Conservation (phyloP, 495 filamentous ascomycete genomes). For the Letharia lupina region DNA sequence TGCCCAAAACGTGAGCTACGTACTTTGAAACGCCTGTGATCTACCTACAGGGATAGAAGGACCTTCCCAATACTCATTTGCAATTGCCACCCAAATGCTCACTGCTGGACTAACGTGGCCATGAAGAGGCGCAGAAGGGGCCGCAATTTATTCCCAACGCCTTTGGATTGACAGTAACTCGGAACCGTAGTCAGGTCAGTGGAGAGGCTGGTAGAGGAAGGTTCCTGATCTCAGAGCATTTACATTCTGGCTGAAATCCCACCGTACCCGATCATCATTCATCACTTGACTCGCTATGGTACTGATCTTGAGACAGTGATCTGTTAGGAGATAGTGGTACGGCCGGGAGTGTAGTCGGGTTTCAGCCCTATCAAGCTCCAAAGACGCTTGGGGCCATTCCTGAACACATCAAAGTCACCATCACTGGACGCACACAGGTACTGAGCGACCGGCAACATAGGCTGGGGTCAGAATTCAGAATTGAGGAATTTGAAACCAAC, state of each 20-base stretch:
- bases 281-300: too few relatives aligned
- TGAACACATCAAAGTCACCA: not conserved
- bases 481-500: not conserved
- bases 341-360: too few relatives aligned
- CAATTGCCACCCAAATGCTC: not conserved
- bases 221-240: not conserved
- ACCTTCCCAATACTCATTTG: not conserved
- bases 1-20: not conserved
- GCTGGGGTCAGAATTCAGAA: not conserved
- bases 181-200: not conserved
- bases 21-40: not conserved
- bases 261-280: too few relatives aligned
- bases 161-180: not conserved
- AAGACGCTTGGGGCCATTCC: too few relatives aligned
- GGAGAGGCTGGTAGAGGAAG: not conserved
- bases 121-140: not conserved
- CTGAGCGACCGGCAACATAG: not conserved
- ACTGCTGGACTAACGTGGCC: not conserved
- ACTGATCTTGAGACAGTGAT: too few relatives aligned
- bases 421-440: not conserved
- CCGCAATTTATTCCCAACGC: not conserved
- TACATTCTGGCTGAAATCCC: too few relatives aligned
- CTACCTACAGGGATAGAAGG: not conserved
- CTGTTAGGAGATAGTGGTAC: too few relatives aligned
- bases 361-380: too few relatives aligned